Percentiles rank a stretch among this genome's conserved stretches.
phyloP scores from a whole-genome alignment of 2,329 filamentous ascomycete genomes.

The Coleophoma cylindrospora region DNA sequence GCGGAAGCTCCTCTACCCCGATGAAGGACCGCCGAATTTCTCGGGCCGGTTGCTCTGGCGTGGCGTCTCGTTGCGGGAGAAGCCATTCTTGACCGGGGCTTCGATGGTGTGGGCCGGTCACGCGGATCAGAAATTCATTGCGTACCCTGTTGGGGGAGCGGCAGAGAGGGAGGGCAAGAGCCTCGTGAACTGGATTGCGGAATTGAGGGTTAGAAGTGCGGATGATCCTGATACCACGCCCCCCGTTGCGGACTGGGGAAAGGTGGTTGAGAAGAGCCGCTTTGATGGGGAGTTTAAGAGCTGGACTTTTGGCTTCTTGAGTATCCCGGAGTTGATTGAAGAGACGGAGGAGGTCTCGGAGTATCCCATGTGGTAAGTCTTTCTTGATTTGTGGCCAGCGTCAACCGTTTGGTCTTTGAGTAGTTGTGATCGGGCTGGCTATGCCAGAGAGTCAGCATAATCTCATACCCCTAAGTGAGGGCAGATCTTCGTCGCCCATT shows the following conservation, averaged over 20 bases:
- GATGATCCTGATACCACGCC: conserved; percentile 36
- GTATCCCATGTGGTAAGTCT: conserved; percentile 35
- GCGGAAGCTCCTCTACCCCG: conserved; percentile 33
- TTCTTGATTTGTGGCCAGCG: no score
- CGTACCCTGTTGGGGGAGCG: conserved; percentile 36
- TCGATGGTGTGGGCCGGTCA: conserved; percentile 41
- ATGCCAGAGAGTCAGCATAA: no score
- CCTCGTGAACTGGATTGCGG: conserved; percentile 41
- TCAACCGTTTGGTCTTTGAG: no score
- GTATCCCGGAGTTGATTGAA: conserved; percentile 35
- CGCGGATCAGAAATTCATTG: conserved; percentile 41
- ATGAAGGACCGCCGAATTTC: conserved; percentile 38
- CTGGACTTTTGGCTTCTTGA: conserved; percentile 36
- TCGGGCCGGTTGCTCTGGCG: conserved; percentile 41
- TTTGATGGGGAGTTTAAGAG: conserved; percentile 34
- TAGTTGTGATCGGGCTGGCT: no score
- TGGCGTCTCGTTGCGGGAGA: conserved; percentile 32
- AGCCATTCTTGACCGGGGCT: conserved; percentile 34
- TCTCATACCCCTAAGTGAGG: no score
- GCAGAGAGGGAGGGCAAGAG: conserved; percentile 29
- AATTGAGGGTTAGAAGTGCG: conserved; percentile 35
- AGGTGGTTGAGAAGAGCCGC: conserved; percentile 32
- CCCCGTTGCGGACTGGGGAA: conserved; percentile 38
- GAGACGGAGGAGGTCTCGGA: conserved; percentile 37
- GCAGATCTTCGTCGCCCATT: no score